Percentiles rank a stretch among this genome's conserved stretches.
Conservation (phyloP, 2,329 filamentous ascomycete species). For the Colletotrichum tamarilloi region DNA sequence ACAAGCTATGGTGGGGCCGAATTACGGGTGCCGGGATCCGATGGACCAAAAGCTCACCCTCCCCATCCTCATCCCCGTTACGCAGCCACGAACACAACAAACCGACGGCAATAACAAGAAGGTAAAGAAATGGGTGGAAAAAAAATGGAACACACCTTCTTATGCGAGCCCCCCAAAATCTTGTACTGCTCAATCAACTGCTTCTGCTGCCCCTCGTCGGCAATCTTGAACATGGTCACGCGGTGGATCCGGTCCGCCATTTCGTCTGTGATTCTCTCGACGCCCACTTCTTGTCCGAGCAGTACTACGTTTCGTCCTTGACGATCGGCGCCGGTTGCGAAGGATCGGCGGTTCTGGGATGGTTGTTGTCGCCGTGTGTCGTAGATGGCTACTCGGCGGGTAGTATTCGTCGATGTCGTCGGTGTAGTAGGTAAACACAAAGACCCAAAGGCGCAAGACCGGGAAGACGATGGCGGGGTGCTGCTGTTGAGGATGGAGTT, state of each 20-base stretch:
- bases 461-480: background rate
- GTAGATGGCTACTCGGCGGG: background rate
- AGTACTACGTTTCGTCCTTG: background rate
- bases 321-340: background rate
- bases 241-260: slow-evolving; percentile 60
- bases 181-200: slow-evolving; percentile 58
- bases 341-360: background rate
- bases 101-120: too few species aligned
- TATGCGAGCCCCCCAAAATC: slow-evolving; percentile 50
- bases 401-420: background rate
- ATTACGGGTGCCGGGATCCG: background rate
- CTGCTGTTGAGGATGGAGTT: background rate
- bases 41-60: background rate
- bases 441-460: background rate
- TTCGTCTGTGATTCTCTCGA: slow-evolving; percentile 28
- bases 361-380: background rate
- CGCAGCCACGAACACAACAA: too few species aligned
- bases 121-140: background rate
- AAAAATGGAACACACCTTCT: slow-evolving; percentile 50
- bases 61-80: background rate
- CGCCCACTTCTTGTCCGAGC: background rate
- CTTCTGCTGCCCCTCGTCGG: slow-evolving; percentile 55
- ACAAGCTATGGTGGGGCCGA: background rate
- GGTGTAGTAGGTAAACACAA: background rate
- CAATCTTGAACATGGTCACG: slow-evolving; percentile 66